Conservation (phyloP, 345 rosid genomes). For the Raphanus raphanistrum region DNA sequence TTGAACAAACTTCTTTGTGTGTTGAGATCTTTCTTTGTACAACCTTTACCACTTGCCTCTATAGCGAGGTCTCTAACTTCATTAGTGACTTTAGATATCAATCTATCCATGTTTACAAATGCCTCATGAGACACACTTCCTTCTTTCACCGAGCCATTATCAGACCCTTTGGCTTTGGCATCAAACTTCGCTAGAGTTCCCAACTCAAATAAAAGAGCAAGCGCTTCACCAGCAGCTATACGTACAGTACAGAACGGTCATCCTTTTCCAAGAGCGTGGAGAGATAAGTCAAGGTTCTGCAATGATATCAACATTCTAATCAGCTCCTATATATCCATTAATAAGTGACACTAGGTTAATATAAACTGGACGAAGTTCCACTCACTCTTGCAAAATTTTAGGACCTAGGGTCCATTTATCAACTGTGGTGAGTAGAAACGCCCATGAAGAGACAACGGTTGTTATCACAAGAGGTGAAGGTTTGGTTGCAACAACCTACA, state of each 20-base stretch:
- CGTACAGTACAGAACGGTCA: slow-evolving; percentile 80
- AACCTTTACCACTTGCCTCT: slow-evolving; percentile 96
- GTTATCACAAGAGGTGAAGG: slow-evolving; percentile 58
- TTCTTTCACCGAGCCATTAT: slow-evolving; percentile 45
- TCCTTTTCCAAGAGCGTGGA: slow-evolving; percentile 75
- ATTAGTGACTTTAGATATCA: slow-evolving; percentile 59
- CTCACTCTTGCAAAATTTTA: slow-evolving; percentile 80
- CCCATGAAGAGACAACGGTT: slow-evolving; percentile 85
- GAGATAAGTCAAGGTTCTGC: slow-evolving; percentile 72
- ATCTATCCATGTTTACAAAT: slow-evolving; percentile 53
- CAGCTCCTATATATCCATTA: neutral
- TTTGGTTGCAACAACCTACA: slow-evolving; percentile 69
- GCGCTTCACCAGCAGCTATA: slow-evolving; percentile 92
- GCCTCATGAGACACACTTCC: slow-evolving; percentile 56
- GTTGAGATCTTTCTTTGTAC: slow-evolving; percentile 85
- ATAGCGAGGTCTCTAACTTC: slow-evolving; percentile 73
- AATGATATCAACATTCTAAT: slow-evolving; percentile 9
- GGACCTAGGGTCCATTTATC: slow-evolving; percentile 54
- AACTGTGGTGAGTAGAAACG: slow-evolving; percentile 79
- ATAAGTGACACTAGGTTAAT: neutral
- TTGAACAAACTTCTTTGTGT: slow-evolving; percentile 82
- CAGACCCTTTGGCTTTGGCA: slow-evolving; percentile 43
- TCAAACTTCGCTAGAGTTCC: slow-evolving; percentile 70
- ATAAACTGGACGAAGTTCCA: neutral
- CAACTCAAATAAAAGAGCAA: slow-evolving; percentile 74